Evolutionary conservation across 192 early-diverging fungal genomes (phyloP), one percentile per base, ranked within the genome.

Genomic region (Gryganskiella cystojenkinii): DNA sequence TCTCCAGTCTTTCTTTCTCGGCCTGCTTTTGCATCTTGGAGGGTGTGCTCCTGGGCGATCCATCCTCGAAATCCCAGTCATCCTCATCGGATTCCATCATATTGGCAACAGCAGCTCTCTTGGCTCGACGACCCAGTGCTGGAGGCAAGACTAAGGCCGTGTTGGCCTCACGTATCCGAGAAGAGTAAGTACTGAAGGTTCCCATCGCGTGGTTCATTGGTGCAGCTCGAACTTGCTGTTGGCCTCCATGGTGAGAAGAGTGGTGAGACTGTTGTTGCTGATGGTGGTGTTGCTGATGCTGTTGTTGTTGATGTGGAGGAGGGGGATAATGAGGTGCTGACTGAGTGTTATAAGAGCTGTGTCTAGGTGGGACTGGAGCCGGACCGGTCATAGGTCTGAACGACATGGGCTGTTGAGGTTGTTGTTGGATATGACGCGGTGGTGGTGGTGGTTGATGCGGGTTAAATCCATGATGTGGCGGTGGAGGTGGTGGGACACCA

Each of bases 131-230:
- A 56, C 54, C 84, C 17, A 56, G 78, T 53, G 49, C 82, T 52
- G 53, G 61, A 1, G 87, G 85, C 14, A 89, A 44, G 1, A 89
- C 53, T 27, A 89, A 54, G 0, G 87, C 81, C 30, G 80, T 87
- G 61, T 84, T 84, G 51, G 82, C 84, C 28, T 85, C 70, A 30
- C 80, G 79, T 50, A 89, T 67, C 42, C 87, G 78, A 19, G 83
- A 69, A 5, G 84, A 60, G 56, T 89, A 89, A 5, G 83, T 86
- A 25, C 82, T 84, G 25, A 72, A 87, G 1, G 80, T 64, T 33
- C 83, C 85, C 34, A 62, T 42, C 0, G 60, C 74, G 19, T 64
- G 56, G 5, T 33, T 20, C 71, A 73, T 73, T 9, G 13, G 37
- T 13, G 33, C 50, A 42, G 28, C 56, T 11, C 35, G 24, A 34